phyloP scores from a whole-genome alignment of 192 early-diverging fungal species.

The Backusella mclennaniae region DNA sequence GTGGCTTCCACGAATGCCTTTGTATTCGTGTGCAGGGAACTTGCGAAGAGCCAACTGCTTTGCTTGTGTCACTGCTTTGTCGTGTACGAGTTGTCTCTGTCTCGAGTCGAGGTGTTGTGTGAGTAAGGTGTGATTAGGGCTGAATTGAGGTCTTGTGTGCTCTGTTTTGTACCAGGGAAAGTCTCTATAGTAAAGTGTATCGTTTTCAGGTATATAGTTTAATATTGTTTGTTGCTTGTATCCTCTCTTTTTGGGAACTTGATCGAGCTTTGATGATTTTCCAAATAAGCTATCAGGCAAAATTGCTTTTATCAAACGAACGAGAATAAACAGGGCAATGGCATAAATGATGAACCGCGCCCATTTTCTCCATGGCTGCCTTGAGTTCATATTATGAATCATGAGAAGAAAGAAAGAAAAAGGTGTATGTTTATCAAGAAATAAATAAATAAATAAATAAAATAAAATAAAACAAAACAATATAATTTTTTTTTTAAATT shows the following conservation, averaged over 20 bases:
- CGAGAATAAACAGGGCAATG: background rate
- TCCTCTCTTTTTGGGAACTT: background rate
- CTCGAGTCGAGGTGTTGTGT: background rate
- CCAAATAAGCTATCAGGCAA: background rate
- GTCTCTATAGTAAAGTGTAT: background rate
- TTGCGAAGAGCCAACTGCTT: background rate
- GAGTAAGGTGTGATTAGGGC: background rate
- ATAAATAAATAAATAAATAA: background rate
- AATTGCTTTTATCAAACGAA: background rate
- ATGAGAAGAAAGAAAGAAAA: background rate
- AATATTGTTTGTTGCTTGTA: background rate
- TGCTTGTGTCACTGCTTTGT: slow-evolving; percentile 9
- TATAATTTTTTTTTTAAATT: background rate
- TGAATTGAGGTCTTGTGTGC: slow-evolving; percentile 11
- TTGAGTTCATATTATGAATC: background rate
- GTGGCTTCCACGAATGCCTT: slow-evolving; percentile 1
- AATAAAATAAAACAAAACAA: background rate
- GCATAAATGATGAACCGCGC: slow-evolving; percentile 17
- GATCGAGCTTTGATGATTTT: background rate
- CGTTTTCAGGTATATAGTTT: background rate
- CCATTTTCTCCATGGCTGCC: background rate
- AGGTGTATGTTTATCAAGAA: background rate
- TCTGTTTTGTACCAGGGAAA: slow-evolving; percentile 15
- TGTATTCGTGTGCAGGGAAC: background rate
- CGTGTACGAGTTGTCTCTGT: background rate